Base-by-base conservation (phyloP, 1,284 basidiomycete species). In the Tilletia setariae region DNA sequence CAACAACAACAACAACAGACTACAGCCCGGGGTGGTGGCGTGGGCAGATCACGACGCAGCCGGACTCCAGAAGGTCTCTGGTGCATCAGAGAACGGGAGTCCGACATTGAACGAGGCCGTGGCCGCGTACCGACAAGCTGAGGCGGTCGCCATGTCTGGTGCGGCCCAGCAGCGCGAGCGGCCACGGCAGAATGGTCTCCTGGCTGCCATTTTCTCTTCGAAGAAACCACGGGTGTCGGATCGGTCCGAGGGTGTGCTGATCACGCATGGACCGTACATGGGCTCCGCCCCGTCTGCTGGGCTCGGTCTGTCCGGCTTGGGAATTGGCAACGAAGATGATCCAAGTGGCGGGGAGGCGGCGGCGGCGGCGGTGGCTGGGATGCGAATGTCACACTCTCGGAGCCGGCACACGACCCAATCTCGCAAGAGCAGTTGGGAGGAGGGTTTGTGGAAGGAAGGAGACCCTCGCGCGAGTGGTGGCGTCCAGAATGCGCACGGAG, bases 391-490 rank as follows among this genome's bases (percentile, higher is more conserved):
- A 4, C 66, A 59, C 32, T 61, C 66, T 8, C 56, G 66, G 30
- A 62, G 56, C 30, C 56, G 56, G 44, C 66, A 62, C 51, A 49
- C 66, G 8, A 42, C 62, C 23, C 30, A 53, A 40, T 62, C 66
- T 62, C 66, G 66, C 19, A 56, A 67, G 66, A 62, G 44, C 49
- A 47, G 56, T 53, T 67, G 66, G 66, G 66, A 67, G 49, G 25
- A 53, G 44, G 47, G 28, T 2, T 23, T 70, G 42, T 62, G 56
- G 47, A 28, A 68, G n/a, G 62, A 72, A 8, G 68, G 59, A 15
- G 59, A 65, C 47, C 67, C 70, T 42, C 72, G 69, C 16, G 74
- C 56, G 49, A 44, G 30, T 30, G 62, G 46, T 44, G 16, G 19
- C 21, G 23, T 25, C 43, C 30, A 46, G 46, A 6, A 19, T 11